Conservation (phyloP, 1,284 basidiomycete species). For the Boletus smithii region DNA sequence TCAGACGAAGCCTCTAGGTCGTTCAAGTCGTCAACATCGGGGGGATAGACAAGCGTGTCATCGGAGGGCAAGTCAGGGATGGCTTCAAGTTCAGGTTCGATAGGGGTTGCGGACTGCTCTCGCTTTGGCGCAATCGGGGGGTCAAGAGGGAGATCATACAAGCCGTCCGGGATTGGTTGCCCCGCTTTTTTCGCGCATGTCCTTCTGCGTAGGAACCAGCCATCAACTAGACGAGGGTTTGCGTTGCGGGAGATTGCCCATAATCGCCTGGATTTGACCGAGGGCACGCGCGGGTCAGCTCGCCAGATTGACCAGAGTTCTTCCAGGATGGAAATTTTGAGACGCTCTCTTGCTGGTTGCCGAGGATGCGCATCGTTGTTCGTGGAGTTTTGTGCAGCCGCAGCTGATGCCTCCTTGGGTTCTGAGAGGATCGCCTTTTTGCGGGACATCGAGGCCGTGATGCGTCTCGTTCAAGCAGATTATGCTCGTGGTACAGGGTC, state of each 20-base stretch:
- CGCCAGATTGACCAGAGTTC: constrained; percentile 34
- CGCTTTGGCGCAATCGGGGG: constrained; percentile 4
- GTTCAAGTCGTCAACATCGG: constrained; percentile 4
- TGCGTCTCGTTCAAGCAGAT: neutral
- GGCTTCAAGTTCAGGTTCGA: constrained; percentile 7
- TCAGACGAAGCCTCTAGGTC: constrained; percentile 27
- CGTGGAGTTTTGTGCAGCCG: neutral
- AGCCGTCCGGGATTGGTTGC: constrained; percentile 16
- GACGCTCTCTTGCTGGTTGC: constrained; percentile 15
- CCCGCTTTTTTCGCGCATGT: constrained; percentile 27
- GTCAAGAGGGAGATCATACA: constrained; percentile 25
- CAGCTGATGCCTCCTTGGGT: neutral
- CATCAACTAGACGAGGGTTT: constrained; percentile 18
- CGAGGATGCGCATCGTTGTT: constrained; percentile 1
- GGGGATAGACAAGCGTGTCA: constrained; percentile 22
- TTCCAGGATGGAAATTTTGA: constrained; percentile 12
- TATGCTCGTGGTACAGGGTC: constrained; percentile 1
- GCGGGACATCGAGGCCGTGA: constrained; percentile 15
- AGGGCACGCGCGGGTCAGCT: constrained; percentile 29
- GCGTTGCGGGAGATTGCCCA: constrained; percentile 29
- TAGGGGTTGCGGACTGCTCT: constrained; percentile 11
- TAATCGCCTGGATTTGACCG: constrained; percentile 24
- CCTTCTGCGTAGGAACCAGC: constrained; percentile 30
- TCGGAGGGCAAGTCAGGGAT: constrained; percentile 21
- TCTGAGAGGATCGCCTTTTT: constrained; percentile 4